These are phyloP conservation scores for Lobosporangium transversale DNA, from an alignment of 192 early-diverging fungal genomes.

Conservation along the genomic window DNA sequence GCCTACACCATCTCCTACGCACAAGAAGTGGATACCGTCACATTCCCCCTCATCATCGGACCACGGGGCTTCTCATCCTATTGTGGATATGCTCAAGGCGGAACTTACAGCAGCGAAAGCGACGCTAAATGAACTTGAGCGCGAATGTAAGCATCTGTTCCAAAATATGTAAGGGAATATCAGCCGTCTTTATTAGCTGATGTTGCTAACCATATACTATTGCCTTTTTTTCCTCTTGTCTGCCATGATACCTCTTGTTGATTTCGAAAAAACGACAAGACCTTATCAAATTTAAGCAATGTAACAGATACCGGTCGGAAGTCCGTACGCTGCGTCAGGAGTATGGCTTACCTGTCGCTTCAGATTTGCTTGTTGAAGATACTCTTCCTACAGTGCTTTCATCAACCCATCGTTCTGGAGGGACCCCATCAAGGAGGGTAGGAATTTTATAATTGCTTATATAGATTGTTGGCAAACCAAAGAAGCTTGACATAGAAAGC, in stretches of 20 bases:
- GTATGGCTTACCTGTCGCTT: slow-evolving; percentile 38
- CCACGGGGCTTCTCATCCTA: slow-evolving; percentile 47
- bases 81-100: slow-evolving; percentile 52
- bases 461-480: neutral
- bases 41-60: slow-evolving; percentile 48
- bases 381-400: slow-evolving; percentile 34
- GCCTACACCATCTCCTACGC: slow-evolving; percentile 47
- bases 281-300: slow-evolving; percentile 44
- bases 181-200: neutral
- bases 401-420: slow-evolving; percentile 44
- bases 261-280: slow-evolving; percentile 27
- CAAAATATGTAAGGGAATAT: neutral
- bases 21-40: slow-evolving; percentile 49
- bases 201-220: neutral
- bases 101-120: slow-evolving; percentile 46
- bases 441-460: neutral
- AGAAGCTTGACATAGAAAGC: neutral
- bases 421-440: slow-evolving; percentile 47
- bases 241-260: too few relatives aligned
- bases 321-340: slow-evolving; percentile 45
- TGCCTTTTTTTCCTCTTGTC: neutral
- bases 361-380: slow-evolving; percentile 39
- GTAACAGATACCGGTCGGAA: slow-evolving; percentile 42
- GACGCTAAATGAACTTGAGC: slow-evolving; percentile 52
- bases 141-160: slow-evolving; percentile 37